Base-by-base conservation (phyloP, 2,329 filamentous ascomycete genomes). In the Colletotrichum sp. region DNA sequence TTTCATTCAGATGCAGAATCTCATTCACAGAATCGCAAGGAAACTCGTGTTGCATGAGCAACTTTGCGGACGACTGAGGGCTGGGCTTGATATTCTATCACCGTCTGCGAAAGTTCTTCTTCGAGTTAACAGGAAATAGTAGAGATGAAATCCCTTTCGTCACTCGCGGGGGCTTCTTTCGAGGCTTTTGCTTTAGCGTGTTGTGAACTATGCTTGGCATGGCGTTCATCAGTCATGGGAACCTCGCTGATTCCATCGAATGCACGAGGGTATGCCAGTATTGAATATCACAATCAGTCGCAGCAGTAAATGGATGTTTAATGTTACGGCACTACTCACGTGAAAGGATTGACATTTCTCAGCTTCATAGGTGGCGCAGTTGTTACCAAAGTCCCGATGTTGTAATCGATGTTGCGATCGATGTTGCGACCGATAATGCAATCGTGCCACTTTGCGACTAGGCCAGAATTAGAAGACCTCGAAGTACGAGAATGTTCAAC, bases 321-420 rank as follows among this genome's bases (percentile, higher is more conserved):
- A 21, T 52, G 2, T 7, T 13, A 21, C n/a, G 43, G 10, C 43
- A 13, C 4, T 13, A 10, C n/a, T 21, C 10, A 48, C 6, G n/a
- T 13, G 43, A 21, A 21, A 12, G n/a, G n/a, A 12, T 4, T n/a
- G 28, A 26, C 8, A 18, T 55, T 66, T 66, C 26, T 60, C 18
- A 32, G n/a, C 9, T 9, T 9, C 16, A 26, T 18, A n/a, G 26
- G 16, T n/a, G 57, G 57, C n/a, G 26, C 9, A 30, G 9, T 26
- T 28, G 16, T 18, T 13, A 60, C 21, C 18, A 32, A 61, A 34
- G 30, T 63, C 32, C 34, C 34, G 34, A 64, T 64, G 61, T 64
- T 39, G 36, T 39, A 9, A 39, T 39, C 36, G 36, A 64, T 64
- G 61, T 64, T 64, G 61, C 34, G 26, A 64, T 64, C 18, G n/a